Conservation (phyloP, 1,139 yeast genomes). For the Taiozyma sp. region DNA sequence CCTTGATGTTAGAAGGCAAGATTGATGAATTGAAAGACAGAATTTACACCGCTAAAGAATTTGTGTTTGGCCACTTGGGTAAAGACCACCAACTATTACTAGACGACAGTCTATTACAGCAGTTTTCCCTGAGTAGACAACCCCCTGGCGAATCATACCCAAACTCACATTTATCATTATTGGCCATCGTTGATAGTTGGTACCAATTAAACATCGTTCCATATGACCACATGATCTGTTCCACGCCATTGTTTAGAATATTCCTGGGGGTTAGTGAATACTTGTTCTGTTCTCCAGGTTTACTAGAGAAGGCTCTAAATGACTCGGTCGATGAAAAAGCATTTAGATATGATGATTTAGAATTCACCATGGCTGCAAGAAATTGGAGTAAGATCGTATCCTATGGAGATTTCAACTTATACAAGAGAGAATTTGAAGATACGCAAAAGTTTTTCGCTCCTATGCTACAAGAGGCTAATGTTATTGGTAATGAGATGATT, state of each 20-base stretch:
- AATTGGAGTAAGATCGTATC: constrained; percentile 83
- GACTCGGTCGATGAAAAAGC: constrained; percentile 63
- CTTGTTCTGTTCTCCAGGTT: constrained; percentile 76
- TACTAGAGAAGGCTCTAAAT: constrained; percentile 72
- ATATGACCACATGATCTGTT: constrained; percentile 94
- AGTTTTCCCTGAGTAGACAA: constrained; percentile 69
- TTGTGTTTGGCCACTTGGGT: constrained; percentile 65
- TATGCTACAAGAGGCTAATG: constrained; percentile 85
- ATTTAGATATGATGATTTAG: constrained; percentile 83
- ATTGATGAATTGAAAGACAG: constrained; percentile 54
- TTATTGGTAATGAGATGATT: constrained; percentile 94
- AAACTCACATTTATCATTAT: constrained; percentile 81
- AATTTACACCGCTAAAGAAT: constrained; percentile 61
- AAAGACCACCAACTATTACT: constrained; percentile 55
- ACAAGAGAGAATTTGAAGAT: constrained; percentile 66
- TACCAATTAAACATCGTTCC: constrained; percentile 79
- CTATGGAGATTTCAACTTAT: constrained; percentile 70
- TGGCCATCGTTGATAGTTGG: constrained; percentile 96
- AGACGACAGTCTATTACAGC: constrained; percentile 76
- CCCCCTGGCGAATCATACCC: constrained; percentile 69
- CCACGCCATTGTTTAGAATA: constrained; percentile 89
- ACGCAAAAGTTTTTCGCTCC: constrained; percentile 81
- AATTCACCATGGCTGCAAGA: constrained; percentile 77
- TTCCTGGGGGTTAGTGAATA: constrained; percentile 94
- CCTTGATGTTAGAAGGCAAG: constrained; percentile 73